Base-by-base conservation (phyloP, 257 asterid genomes). In the Petunia secreta region DNA sequence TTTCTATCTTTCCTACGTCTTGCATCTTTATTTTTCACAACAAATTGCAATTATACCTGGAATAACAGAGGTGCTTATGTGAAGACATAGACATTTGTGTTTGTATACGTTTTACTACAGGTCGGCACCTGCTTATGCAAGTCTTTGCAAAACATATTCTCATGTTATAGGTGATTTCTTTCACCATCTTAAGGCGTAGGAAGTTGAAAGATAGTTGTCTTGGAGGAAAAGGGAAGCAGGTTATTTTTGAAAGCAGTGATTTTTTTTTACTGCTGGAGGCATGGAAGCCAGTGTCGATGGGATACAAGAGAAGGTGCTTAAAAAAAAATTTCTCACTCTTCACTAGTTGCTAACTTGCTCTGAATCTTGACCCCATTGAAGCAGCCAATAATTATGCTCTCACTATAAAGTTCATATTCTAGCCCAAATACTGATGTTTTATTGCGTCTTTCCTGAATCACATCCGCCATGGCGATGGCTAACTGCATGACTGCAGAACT, bases 241-340 rank as follows among this genome's bases (percentile, higher is more conserved):
- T 62, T 75, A 13, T 83, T 52, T 41, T 75, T 43, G 77, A 73
- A 63, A 81, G 53, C 59, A 76, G 67, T 75, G 75, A 80, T 78
- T 83, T 89, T 75, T 79, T 91, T 75, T 80, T 88, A 82, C 90
- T 96, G 84, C 67, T 90, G 73, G 90, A 94, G 88, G 98, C 98
- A 73, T 94, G 99, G 99, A 91, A 90, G 79, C 98, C 99, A 25
- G 89, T 92, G 68, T 89, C 98, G 11, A 88, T 96, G 97, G 99
- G 98, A 64, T 89, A 87, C 87, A 96, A 96, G 88, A 85, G 83
- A 90, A 92, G 97, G 99, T 95, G 88, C 68, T 81, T 64, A 75
- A 16, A 74, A 63, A 63, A 16, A 6, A 74, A 75, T 77, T 1
- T 44, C 41, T 83, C 74, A 10, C 40, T 14, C 63, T 66, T 68